Percentiles rank a stretch among this genome's conserved stretches.
phyloP scores from a whole-genome alignment of 176 grass and related monocot species.

The Ananas comosus region DNA sequence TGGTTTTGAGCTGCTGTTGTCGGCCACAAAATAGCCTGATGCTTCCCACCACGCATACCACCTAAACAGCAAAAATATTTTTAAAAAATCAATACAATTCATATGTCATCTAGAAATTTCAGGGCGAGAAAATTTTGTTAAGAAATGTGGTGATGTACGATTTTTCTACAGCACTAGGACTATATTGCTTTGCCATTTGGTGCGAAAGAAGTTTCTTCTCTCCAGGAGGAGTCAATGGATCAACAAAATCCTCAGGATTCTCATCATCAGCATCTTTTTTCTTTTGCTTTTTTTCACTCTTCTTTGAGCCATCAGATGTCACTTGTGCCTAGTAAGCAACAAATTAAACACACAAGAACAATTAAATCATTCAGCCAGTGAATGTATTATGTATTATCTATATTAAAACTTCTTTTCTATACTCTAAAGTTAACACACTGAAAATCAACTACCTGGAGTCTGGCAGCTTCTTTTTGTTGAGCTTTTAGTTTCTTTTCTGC shows the following conservation, averaged over 20 bases:
- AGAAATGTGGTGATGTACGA: constrained; percentile 28
- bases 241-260: constrained; percentile 50
- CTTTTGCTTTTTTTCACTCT: constrained; percentile 50
- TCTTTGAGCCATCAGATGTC: constrained; percentile 44
- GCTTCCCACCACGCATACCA: constrained; percentile 85
- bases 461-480: constrained; percentile 41
- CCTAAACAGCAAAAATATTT: constrained; percentile 24
- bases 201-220: constrained; percentile 47
- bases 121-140: constrained; percentile 4
- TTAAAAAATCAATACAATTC: constrained; percentile 3
- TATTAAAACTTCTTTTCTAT: neutral
- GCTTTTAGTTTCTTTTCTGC: constrained; percentile 65
- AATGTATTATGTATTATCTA: neutral
- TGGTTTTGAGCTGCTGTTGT: constrained; percentile 54
- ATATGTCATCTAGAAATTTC: constrained; percentile 2
- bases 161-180: constrained; percentile 52
- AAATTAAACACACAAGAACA: neutral
- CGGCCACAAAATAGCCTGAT: constrained; percentile 58
- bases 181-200: constrained; percentile 82
- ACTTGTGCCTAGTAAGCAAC: constrained; percentile 32
- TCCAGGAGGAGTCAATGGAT: constrained; percentile 41
- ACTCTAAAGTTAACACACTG: neutral
- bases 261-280: constrained; percentile 34
- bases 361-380: neutral
- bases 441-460: constrained; percentile 27